These are phyloP conservation scores for Apiospora pterosperma DNA, from an alignment of 2,329 filamentous ascomycete genomes.

Conservation along the genomic window DNA sequence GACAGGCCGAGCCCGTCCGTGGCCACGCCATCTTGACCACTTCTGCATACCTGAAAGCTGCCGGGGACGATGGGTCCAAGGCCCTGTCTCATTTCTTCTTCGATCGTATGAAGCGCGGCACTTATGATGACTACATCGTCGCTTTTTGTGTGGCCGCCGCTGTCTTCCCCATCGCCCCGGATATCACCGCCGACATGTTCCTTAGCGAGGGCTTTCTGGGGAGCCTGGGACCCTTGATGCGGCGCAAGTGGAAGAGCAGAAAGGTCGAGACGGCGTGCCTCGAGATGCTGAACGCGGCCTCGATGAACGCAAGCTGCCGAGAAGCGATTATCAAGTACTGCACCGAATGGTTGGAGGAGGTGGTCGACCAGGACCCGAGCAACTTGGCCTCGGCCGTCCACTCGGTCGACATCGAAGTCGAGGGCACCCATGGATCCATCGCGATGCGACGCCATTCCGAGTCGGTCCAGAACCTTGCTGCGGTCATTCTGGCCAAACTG, in stretches of 20 bases:
- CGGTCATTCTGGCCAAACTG: slow-evolving; percentile 73
- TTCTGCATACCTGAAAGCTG: slow-evolving; percentile 78
- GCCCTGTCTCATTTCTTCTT: slow-evolving; percentile 74
- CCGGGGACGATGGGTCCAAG: slow-evolving; percentile 66
- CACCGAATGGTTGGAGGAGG: slow-evolving; percentile 79
- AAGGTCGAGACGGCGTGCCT: slow-evolving; percentile 84
- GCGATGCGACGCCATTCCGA: slow-evolving; percentile 59
- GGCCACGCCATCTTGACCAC: slow-evolving; percentile 79
- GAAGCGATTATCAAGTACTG: slow-evolving; percentile 84
- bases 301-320: slow-evolving; percentile 78
- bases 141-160: slow-evolving; percentile 90
- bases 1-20: slow-evolving; percentile 68
- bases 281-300: slow-evolving; percentile 88
- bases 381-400: slow-evolving; percentile 46
- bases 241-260: slow-evolving; percentile 76
- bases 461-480: slow-evolving; percentile 62
- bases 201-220: slow-evolving; percentile 83
- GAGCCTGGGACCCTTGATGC: slow-evolving; percentile 72
- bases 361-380: slow-evolving; percentile 70
- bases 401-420: slow-evolving; percentile 50
- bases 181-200: slow-evolving; percentile 74
- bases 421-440: slow-evolving; percentile 57
- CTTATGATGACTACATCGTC: slow-evolving; percentile 83
- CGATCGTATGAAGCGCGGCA: slow-evolving; percentile 65
- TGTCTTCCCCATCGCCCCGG: slow-evolving; percentile 81